These are phyloP conservation scores for Pyrenophora seminiperda DNA, from an alignment of 2,329 filamentous ascomycete genomes.

Conservation along the genomic window DNA sequence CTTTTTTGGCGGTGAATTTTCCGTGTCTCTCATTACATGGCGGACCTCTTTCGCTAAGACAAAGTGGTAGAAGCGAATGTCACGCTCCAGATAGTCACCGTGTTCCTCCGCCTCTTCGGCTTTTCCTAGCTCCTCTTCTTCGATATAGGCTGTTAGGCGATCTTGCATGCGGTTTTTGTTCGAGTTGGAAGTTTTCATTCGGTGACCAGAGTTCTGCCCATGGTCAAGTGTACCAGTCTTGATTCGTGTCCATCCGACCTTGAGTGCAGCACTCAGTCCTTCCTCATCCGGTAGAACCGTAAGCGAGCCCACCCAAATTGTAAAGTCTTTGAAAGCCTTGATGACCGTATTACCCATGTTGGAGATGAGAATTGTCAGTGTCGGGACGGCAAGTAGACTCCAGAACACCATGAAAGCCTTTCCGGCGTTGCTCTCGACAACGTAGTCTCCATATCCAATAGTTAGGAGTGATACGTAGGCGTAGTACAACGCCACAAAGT, in stretches of 20 bases:
- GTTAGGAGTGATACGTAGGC: slow-evolving; percentile 59
- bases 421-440: slow-evolving; percentile 55
- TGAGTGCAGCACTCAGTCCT: slow-evolving; percentile 45
- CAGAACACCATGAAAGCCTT: slow-evolving; percentile 63
- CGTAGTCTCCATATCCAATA: slow-evolving; percentile 61
- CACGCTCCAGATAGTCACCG: slow-evolving; percentile 53
- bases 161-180: slow-evolving; percentile 32
- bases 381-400: slow-evolving; percentile 60
- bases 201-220: slow-evolving; percentile 13
- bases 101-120: slow-evolving; percentile 50
- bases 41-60: slow-evolving; percentile 54
- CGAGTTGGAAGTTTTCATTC: slow-evolving; percentile 8
- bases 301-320: slow-evolving; percentile 60
- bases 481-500: slow-evolving; percentile 60
- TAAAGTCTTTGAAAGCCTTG: slow-evolving; percentile 59
- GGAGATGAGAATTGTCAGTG: slow-evolving; percentile 59
- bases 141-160: slow-evolving; percentile 47
- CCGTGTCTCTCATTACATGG: slow-evolving; percentile 51
- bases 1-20: slow-evolving; percentile 46
- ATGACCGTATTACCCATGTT: slow-evolving; percentile 63
- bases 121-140: slow-evolving; percentile 49
- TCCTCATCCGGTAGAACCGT: slow-evolving; percentile 60
- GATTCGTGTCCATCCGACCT: slow-evolving; percentile 34
- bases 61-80: slow-evolving; percentile 59
- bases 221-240: slow-evolving; percentile 28